Evolutionary conservation across 2,329 filamentous ascomycete species (phyloP).

Genomic region (Colletotrichum musae): DNA sequence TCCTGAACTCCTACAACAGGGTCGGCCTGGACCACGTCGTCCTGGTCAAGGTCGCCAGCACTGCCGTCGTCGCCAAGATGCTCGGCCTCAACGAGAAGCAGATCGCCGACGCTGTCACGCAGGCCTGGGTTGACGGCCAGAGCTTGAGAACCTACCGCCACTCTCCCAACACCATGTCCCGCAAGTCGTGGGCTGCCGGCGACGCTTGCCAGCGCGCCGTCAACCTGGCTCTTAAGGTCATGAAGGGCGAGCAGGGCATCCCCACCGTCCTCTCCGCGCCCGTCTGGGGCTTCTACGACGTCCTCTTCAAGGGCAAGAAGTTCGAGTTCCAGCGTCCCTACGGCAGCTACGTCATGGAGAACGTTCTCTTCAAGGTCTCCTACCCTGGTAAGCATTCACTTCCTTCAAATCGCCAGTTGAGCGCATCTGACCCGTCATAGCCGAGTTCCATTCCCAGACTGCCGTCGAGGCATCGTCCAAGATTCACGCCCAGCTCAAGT

Average conservation of each 20-base stretch:
- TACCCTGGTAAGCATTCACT: constrained; percentile 80
- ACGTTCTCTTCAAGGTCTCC: constrained; percentile 99
- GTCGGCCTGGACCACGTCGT: constrained; percentile 98
- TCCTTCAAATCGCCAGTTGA: background rate
- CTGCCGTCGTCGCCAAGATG: constrained; percentile 96
- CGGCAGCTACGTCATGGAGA: constrained; percentile 99
- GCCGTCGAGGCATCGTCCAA: constrained; percentile 95
- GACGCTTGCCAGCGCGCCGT: constrained; percentile 97
- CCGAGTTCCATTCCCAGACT: constrained; percentile 99
- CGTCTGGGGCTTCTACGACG: constrained; percentile 98
- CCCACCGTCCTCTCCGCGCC: constrained; percentile 94
- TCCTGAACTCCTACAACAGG: constrained; percentile 99
- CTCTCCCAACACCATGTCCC: constrained; percentile 98
- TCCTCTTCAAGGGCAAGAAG: constrained; percentile 94
- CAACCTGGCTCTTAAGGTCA: constrained; percentile 90
- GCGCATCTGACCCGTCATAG: constrained; percentile 51
- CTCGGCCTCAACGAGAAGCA: constrained; percentile 90
- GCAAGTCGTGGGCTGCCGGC: constrained; percentile 99
- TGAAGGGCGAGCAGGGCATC: constrained; percentile 91
- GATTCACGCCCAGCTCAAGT: constrained; percentile 86
- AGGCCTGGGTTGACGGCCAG: constrained; percentile 98
- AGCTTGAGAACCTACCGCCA: constrained; percentile 97
- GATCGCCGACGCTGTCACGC: constrained; percentile 94
- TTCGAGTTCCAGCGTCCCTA: constrained; percentile 97
- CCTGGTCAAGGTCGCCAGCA: constrained; percentile 95